A percentile compares a stretch with the other conserved stretches of the same genome.
Evolutionary conservation across 2,329 filamentous ascomycete genomes (phyloP).

Genomic region (Mycosphaerelloides madeirae): DNA sequence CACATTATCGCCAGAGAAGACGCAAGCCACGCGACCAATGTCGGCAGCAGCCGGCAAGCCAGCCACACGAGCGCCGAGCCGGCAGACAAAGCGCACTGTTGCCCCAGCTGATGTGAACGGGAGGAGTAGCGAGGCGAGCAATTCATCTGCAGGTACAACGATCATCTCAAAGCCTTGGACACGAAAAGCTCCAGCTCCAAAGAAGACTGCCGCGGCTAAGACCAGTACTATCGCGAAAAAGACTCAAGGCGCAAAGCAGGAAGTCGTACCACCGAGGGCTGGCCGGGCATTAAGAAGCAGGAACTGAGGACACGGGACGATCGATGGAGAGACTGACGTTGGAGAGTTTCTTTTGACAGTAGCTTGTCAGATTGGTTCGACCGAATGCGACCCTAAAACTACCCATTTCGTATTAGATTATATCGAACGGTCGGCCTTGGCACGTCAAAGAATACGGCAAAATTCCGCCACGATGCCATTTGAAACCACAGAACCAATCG

Average conservation of each 20-base stretch:
- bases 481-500: too few species aligned
- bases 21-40: constrained; percentile 32
- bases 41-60: constrained; percentile 35
- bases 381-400: too few species aligned
- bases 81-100: constrained; percentile 47
- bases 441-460: too few species aligned
- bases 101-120: constrained; percentile 28
- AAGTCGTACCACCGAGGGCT: constrained; percentile 18
- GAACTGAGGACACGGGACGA: constrained; percentile 12
- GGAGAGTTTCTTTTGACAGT: too few species aligned
- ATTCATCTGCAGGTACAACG: constrained; percentile 57
- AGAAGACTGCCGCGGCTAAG: constrained; percentile 20
- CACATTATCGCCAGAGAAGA: constrained; percentile 50
- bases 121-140: constrained; percentile 54
- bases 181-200: constrained; percentile 15
- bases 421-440: too few species aligned
- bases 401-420: too few species aligned
- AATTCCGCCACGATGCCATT: too few species aligned
- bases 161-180: constrained; percentile 48
- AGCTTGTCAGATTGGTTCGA: too few species aligned
- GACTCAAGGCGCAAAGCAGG: constrained; percentile 27
- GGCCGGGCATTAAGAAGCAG: constrained; percentile 32
- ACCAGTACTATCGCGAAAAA: constrained; percentile 42
- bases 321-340: too few species aligned
- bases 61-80: constrained; percentile 59